These are phyloP conservation scores for Xylaria sp. DNA, from an alignment of 2,329 filamentous ascomycete genomes.

Conservation along the genomic window DNA sequence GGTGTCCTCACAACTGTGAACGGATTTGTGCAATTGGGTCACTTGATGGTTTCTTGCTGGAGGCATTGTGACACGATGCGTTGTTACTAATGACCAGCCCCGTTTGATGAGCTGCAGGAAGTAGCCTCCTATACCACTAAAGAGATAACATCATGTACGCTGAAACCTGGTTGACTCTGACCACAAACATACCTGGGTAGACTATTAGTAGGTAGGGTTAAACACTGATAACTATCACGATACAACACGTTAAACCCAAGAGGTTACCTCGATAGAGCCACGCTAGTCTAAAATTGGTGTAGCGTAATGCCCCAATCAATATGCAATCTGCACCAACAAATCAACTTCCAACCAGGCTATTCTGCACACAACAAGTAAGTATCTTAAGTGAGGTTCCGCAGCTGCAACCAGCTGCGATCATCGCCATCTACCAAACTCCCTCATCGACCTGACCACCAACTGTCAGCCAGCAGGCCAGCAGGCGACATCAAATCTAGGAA, in stretches of 20 bases:
- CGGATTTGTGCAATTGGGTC: background rate
- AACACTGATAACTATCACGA: no score
- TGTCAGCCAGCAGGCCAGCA: constrained; percentile 49
- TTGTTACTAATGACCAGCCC: background rate
- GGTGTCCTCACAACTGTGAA: background rate
- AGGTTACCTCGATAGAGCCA: background rate
- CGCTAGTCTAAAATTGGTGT: background rate
- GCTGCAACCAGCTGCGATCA: constrained; percentile 49
- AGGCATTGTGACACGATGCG: background rate
- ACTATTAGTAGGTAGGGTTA: no score
- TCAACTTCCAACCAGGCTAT: background rate
- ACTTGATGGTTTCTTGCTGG: background rate
- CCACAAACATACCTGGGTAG: no score
- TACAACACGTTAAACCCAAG: no score
- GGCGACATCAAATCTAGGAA: constrained; percentile 37
- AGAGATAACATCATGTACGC: background rate
- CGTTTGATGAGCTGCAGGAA: background rate
- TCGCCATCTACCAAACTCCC: constrained; percentile 38
- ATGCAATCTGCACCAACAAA: constrained; percentile 6
- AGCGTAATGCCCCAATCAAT: background rate
- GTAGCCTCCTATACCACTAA: no score
- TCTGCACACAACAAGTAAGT: background rate
- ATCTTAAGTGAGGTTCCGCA: constrained; percentile 34
- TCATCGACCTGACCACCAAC: constrained; percentile 48
- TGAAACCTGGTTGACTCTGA: background rate